Percentiles rank a stretch among this genome's conserved stretches.
Evolutionary conservation across 805 yeast genomes (phyloP).

Genomic region (Wickerhamiella kurtzmanii): DNA sequence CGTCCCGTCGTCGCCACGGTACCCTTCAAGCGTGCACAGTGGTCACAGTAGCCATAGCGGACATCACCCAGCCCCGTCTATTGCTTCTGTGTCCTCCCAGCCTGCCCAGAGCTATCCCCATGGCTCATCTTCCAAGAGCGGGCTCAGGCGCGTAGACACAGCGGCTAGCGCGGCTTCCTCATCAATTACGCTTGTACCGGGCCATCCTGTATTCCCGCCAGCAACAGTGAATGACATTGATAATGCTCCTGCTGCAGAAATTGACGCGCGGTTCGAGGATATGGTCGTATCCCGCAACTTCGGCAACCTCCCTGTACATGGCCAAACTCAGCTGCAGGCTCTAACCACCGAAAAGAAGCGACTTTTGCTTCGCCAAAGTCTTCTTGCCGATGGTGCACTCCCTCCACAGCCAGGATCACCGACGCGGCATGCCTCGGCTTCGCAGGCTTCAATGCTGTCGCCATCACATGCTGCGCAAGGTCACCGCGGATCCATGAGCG

Average conservation of each 20-base stretch:
- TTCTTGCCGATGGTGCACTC: slow-evolving; percentile 32
- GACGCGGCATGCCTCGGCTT: neutral
- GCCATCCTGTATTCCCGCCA: neutral
- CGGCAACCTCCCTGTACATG: slow-evolving; percentile 52
- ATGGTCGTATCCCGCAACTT: slow-evolving; percentile 69
- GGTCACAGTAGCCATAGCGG: neutral
- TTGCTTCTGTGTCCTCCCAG: neutral
- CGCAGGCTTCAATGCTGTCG: neutral
- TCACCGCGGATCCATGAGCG: neutral
- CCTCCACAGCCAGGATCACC: neutral
- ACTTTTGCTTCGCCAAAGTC: slow-evolving; percentile 82
- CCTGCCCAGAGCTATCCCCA: too few species aligned
- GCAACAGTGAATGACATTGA: neutral
- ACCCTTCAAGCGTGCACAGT: neutral
- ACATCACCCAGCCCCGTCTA: neutral
- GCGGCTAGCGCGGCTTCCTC: neutral
- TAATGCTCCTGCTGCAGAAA: slow-evolving; percentile 29
- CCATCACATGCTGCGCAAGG: neutral
- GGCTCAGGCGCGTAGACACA: neutral
- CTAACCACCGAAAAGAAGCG: slow-evolving; percentile 73
- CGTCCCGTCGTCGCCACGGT: neutral
- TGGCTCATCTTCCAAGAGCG: too few species aligned
- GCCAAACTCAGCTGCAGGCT: slow-evolving; percentile 60
- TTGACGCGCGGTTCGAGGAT: slow-evolving; percentile 32
- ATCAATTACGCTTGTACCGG: neutral